Percentiles rank a stretch among this genome's conserved stretches.
These are phyloP conservation scores for Akanthomyces dipterigenus DNA, from an alignment of 2,329 filamentous ascomycete genomes.

Conservation along the genomic window DNA sequence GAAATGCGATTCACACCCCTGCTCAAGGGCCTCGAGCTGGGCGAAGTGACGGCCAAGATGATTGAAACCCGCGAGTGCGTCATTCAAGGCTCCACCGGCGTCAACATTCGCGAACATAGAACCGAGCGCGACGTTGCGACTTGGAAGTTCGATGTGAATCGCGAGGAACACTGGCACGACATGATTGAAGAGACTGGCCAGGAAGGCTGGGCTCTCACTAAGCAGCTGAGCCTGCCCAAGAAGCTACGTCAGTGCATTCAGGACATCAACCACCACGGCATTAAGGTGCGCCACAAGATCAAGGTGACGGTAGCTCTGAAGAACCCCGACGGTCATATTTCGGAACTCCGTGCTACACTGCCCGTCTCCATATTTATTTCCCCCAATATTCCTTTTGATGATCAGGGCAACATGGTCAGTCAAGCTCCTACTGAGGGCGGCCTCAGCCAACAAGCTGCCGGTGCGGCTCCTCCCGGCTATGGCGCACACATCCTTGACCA, in stretches of 20 bases:
- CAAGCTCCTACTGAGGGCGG: constrained; percentile 47
- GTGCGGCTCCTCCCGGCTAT: constrained; percentile 84
- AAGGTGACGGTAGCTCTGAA: constrained; percentile 85
- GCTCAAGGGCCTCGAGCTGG: constrained; percentile 79
- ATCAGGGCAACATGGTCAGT: constrained; percentile 71
- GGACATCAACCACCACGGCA: constrained; percentile 79
- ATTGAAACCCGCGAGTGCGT: constrained; percentile 70
- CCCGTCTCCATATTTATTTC: constrained; percentile 94
- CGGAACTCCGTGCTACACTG: constrained; percentile 85
- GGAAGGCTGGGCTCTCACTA: constrained; percentile 57
- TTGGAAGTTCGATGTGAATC: constrained; percentile 49
- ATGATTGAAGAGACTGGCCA: constrained; percentile 61
- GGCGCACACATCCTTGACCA: constrained; percentile 85
- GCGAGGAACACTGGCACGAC: constrained; percentile 61
- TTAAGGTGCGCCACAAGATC: constrained; percentile 89
- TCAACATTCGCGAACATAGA: constrained; percentile 51
- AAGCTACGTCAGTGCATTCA: constrained; percentile 79
- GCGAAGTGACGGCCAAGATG: constrained; percentile 73
- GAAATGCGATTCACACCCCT: constrained; percentile 84
- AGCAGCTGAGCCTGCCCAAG: constrained; percentile 66
- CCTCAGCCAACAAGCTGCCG: constrained; percentile 45
- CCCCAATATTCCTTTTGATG: constrained; percentile 81
- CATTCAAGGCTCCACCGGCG: constrained; percentile 38
- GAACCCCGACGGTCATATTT: constrained; percentile 91
- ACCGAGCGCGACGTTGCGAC: constrained; percentile 56